phyloP scores from a whole-genome alignment of 2,329 filamentous ascomycete genomes.

The Colletotrichum orbiculare region DNA sequence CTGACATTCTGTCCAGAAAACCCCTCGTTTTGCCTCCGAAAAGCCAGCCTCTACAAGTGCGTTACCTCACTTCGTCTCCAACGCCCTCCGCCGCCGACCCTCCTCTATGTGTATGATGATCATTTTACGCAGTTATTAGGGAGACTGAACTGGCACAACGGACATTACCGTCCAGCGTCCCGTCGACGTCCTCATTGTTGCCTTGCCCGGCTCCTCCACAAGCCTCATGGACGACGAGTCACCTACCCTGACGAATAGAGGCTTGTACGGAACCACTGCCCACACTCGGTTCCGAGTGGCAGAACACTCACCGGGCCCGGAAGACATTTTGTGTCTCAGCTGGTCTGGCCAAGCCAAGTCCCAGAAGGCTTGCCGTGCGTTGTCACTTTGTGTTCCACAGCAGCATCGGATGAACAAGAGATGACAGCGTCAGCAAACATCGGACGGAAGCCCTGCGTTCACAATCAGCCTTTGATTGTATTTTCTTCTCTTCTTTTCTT shows the following conservation, averaged over 20 bases:
- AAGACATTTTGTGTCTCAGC: constrained; percentile 6
- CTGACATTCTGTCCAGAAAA: no score
- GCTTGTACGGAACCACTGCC: not conserved
- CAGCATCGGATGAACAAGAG: constrained; percentile 31
- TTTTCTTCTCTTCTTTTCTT: no score
- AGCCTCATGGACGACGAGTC: constrained; percentile 26
- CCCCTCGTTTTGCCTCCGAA: no score
- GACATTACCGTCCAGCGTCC: constrained; percentile 12
- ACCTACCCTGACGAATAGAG: constrained; percentile 13
- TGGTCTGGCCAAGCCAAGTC: constrained; percentile 1
- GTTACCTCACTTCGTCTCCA: not conserved
- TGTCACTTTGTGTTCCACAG: constrained; percentile 10
- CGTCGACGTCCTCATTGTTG: not conserved
- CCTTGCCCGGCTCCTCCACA: constrained; percentile 6
- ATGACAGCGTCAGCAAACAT: constrained; percentile 17
- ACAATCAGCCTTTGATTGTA: no score
- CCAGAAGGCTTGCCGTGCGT: constrained; percentile 1
- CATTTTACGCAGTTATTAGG: constrained; percentile 9
- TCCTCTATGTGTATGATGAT: not conserved
- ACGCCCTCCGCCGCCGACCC: constrained; percentile 8
- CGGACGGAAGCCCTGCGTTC: constrained; percentile 27
- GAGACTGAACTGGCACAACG: constrained; percentile 6
- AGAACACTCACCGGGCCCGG: constrained; percentile 8
- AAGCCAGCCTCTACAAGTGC: no score
- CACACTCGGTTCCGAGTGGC: not conserved